phyloP scores from a whole-genome alignment of 495 filamentous ascomycete species.

The Penicillium bovifimosum region DNA sequence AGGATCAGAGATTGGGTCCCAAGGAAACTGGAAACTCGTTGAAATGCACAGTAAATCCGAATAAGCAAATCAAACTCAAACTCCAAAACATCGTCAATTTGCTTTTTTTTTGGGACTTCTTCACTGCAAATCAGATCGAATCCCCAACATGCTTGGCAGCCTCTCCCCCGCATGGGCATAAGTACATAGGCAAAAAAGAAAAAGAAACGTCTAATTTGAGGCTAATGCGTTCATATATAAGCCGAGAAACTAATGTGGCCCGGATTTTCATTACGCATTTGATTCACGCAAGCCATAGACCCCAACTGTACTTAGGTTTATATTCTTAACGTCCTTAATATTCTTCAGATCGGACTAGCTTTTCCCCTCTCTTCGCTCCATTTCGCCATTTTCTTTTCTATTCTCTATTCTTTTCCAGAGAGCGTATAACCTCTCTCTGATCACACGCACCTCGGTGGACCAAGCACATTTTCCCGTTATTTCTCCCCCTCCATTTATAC shows the following conservation, averaged over 20 bases:
- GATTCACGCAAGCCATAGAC: not conserved
- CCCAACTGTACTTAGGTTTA: too few relatives aligned
- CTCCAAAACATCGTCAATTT: slow-evolving; percentile 3
- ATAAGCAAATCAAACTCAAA: not conserved
- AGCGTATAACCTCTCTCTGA: slow-evolving; percentile 7
- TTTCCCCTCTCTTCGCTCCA: not conserved
- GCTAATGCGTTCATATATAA: slow-evolving; percentile 4
- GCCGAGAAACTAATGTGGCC: slow-evolving; percentile 13
- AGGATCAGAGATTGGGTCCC: not conserved
- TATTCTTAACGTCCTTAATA: not conserved
- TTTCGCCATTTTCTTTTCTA: not conserved
- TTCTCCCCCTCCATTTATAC: slow-evolving; percentile 8
- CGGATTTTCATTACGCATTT: slow-evolving; percentile 15
- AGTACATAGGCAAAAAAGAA: not conserved
- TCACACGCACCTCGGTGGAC: slow-evolving; percentile 5
- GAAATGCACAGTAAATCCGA: not conserved
- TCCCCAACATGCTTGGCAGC: slow-evolving; percentile 30
- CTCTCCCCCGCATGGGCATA: slow-evolving; percentile 34
- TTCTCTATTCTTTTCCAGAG: not conserved
- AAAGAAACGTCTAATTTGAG: not conserved
- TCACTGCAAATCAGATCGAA: slow-evolving; percentile 30
- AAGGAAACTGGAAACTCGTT: too few relatives aligned
- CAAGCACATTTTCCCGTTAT: slow-evolving; percentile 6
- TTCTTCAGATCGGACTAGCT: not conserved
- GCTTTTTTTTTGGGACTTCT: slow-evolving; percentile 13